Conservation (phyloP, 2,329 filamentous ascomycete genomes). For the Juglanconis oblonga region DNA sequence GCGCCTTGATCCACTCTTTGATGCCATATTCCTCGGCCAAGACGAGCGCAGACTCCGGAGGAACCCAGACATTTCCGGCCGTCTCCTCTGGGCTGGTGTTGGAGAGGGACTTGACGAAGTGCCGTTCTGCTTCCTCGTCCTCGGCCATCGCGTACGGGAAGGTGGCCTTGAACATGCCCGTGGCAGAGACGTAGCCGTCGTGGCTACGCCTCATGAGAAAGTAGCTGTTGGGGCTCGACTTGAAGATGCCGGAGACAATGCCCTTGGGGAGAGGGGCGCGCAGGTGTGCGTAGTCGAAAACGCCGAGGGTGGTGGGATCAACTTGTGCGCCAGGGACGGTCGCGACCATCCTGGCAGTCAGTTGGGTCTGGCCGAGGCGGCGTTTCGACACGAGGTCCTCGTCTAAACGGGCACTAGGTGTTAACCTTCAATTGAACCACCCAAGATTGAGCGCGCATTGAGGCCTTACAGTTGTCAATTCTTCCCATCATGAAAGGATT, state of each 20-base stretch:
- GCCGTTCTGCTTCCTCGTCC: slow-evolving; percentile 74
- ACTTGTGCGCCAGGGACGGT: slow-evolving; percentile 68
- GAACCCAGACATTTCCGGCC: slow-evolving; percentile 95
- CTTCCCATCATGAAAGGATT: slow-evolving; percentile 54
- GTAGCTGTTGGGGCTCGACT: slow-evolving; percentile 84
- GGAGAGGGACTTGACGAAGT: slow-evolving; percentile 77
- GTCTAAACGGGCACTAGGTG: slow-evolving; percentile 44
- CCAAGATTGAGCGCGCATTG: not conserved
- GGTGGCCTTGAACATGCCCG: slow-evolving; percentile 89
- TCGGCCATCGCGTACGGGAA: slow-evolving; percentile 73
- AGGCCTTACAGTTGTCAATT: slow-evolving; percentile 47
- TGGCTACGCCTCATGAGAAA: slow-evolving; percentile 91
- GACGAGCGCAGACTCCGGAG: slow-evolving; percentile 74
- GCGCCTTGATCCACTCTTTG: slow-evolving; percentile 81
- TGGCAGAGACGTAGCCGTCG: slow-evolving; percentile 81
- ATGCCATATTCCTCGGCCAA: slow-evolving; percentile 88
- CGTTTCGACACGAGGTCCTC: slow-evolving; percentile 76
- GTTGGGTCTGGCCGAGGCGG: slow-evolving; percentile 87
- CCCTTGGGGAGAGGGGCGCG: slow-evolving; percentile 90
- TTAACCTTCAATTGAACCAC: slow-evolving; percentile 8
- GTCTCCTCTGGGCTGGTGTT: slow-evolving; percentile 88
- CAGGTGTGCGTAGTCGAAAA: slow-evolving; percentile 94
- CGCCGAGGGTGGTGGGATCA: slow-evolving; percentile 70
- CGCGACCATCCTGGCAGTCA: slow-evolving; percentile 77
- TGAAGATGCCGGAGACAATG: slow-evolving; percentile 89